These are phyloP conservation scores for Septoria linicola DNA, from an alignment of 2,329 filamentous ascomycete species.

Conservation along the genomic window DNA sequence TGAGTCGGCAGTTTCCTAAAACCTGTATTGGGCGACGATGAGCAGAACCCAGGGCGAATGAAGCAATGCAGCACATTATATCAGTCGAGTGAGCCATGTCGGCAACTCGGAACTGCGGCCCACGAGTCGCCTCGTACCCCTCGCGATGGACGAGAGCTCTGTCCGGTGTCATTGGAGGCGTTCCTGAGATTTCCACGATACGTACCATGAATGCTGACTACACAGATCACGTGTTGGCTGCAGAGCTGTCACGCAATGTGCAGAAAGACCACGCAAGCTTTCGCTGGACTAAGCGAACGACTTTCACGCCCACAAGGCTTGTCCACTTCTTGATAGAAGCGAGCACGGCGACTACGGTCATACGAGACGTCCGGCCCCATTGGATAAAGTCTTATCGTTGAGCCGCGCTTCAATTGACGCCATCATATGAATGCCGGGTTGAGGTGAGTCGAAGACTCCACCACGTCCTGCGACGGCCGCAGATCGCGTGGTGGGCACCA, in stretches of 20 bases:
- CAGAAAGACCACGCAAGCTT: conserved; percentile 9
- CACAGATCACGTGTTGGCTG: too few species aligned
- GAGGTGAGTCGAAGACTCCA: too few species aligned
- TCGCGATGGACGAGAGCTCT: conserved; percentile 7
- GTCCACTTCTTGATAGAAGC: too few species aligned
- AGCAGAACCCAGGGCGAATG: not conserved
- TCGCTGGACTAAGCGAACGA: too few species aligned
- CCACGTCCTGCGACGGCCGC: too few species aligned
- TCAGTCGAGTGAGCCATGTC: conserved; percentile 8
- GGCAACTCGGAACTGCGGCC: conserved; percentile 6
- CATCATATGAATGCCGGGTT: too few species aligned
- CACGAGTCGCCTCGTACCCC: not conserved
- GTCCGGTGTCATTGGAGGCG: conserved; percentile 9
- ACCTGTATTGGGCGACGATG: not conserved
- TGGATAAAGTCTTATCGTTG: not conserved
- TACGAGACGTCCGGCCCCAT: too few species aligned
- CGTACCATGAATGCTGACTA: conserved; percentile 4
- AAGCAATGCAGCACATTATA: not conserved
- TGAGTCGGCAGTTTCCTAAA: not conserved
- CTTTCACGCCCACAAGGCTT: too few species aligned
- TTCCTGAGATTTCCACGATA: conserved; percentile 7
- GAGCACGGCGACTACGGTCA: too few species aligned
- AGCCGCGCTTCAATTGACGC: too few species aligned
- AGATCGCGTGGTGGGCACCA: too few species aligned
- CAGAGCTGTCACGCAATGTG: conserved; percentile 19